Evolutionary conservation across 768 basidiomycete genomes (phyloP).

Genomic region (Podaxis sp.): DNA sequence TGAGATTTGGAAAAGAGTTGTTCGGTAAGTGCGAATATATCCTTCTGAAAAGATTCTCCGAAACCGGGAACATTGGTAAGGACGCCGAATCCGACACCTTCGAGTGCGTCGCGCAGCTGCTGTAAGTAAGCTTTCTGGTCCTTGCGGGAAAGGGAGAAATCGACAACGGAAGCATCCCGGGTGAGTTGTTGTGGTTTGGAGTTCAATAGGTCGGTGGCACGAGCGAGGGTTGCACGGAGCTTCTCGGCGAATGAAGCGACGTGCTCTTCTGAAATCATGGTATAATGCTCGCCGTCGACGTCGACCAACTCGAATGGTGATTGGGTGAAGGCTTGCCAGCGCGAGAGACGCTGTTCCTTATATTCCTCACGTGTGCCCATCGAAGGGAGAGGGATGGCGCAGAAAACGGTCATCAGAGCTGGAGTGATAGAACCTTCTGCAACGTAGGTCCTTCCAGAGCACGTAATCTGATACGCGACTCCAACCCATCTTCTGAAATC

Average conservation of each 20-base stretch:
- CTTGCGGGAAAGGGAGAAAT: not conserved
- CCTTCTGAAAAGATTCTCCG: not conserved
- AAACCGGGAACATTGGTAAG: conserved; percentile 1
- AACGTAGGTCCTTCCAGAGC: conserved; percentile 4
- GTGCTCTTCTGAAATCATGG: conserved; percentile 5
- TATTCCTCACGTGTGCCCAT: conserved; percentile 6
- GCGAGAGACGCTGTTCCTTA: conserved; percentile 1
- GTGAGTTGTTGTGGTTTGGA: not conserved
- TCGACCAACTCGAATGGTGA: conserved; percentile 7
- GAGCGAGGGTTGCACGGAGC: conserved; percentile 2
- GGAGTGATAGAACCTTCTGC: conserved; percentile 1
- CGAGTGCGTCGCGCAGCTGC: not conserved
- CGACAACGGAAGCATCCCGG: not conserved
- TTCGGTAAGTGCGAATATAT: not conserved
- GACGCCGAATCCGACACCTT: not conserved
- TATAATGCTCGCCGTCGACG: conserved; percentile 9
- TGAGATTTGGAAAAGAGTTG: conserved; percentile 5
- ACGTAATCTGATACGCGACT: conserved; percentile 3
- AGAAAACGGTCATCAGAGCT: conserved; percentile 6
- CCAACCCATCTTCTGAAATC: conserved; percentile 9
- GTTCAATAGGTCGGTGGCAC: not conserved
- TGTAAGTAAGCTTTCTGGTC: not conserved
- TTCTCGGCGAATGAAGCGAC: conserved; percentile 6
- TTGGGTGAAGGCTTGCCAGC: not conserved
- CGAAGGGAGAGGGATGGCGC: conserved; percentile 7